These are phyloP conservation scores for Hamamelis virginiana DNA, from an alignment of 164 flowering plant species.

Conservation along the genomic window DNA sequence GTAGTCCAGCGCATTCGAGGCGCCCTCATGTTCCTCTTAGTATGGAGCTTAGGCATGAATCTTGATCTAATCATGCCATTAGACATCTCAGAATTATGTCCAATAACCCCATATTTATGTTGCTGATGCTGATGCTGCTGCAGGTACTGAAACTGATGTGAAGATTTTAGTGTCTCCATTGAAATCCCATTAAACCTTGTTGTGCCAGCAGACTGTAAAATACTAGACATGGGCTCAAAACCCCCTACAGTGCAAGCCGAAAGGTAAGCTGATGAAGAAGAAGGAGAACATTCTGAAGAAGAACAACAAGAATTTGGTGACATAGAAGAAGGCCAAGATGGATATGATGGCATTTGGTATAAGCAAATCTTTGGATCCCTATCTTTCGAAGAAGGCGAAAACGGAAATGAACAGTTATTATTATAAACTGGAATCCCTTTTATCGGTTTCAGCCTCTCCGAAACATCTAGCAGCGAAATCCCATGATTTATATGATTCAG, in stretches of 20 bases:
- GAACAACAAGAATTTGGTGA: no score
- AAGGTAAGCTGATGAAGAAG: not conserved
- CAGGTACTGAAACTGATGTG: constrained; percentile 11
- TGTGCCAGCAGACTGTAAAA: not conserved
- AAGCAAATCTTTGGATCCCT: constrained; percentile 12
- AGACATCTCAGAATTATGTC: not conserved
- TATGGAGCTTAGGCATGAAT: constrained; percentile 25
- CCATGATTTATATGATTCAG: constrained; percentile 7
- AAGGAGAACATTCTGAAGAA: no score
- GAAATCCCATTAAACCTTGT: constrained; percentile 21
- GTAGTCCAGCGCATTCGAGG: constrained; percentile 48
- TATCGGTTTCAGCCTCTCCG: constrained; percentile 19
- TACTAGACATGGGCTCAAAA: no score
- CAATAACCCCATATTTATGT: constrained; percentile 8
- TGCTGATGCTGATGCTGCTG: constrained; percentile 1
- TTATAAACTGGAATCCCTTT: constrained; percentile 34
- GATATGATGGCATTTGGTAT: constrained; percentile 1
- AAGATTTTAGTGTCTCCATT: constrained; percentile 11
- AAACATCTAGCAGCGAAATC: constrained; percentile 9
- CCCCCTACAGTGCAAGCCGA: not conserved
- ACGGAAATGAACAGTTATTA: constrained; percentile 7
- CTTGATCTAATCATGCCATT: constrained; percentile 27
- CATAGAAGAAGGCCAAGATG: no score
- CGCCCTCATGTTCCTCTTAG: constrained; percentile 31
- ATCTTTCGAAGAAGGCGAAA: not conserved